Evolutionary conservation across 768 basidiomycete genomes (phyloP), one percentile per base, ranked within the genome.

Genomic region (Kwoniella dejecticola): DNA sequence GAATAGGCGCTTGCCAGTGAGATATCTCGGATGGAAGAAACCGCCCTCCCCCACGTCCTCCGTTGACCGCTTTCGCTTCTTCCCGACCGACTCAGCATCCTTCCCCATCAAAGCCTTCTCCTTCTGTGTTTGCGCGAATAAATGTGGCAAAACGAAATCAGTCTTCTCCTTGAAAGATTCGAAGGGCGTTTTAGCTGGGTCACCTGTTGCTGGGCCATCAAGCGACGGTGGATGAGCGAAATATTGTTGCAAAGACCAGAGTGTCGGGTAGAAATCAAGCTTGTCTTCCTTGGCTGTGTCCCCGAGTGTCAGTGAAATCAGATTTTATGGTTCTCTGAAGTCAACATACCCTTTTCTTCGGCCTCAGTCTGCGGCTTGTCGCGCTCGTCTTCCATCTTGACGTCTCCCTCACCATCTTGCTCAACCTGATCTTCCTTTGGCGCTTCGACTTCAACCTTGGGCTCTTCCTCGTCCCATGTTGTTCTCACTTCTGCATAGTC

Each of bases 171-270:
- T 69, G 66, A 76, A 76, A 11, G 52, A 44, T 4, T 66, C 66
- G 44, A 76, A 76, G 2, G 67, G 67, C 26, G 71, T 64, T 30
- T 27, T 30, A 2, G 62, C 40, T n/a, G 57, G 27, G 7, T 47
- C 53, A 10, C 57, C 54, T 5, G 49, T 33, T 0, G 62, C 45
- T 6, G 62, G 45, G 6, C 59, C 49, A 42, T 67, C 71, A 3
- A 76, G 61, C 12, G 66, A 55, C 1, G 74, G 71, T 7, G 74
- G 74, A 29, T 63, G 63, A 2, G 74, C 62, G 40, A 76, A 71
- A 61, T 71, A 76, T 42, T 72, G 69, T 42, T 76, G 74, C 13
- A 76, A 53, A 1, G 74, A 76, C 74, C 74, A 76, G 2, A 76
- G 61, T 2, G 71, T 73, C 3, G 67, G 60, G 56, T 76, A 76